A percentile compares a stretch with the other conserved stretches of the same genome.
Conservation (phyloP, 1,284 basidiomycete genomes). For the Dichomitus squalens region DNA sequence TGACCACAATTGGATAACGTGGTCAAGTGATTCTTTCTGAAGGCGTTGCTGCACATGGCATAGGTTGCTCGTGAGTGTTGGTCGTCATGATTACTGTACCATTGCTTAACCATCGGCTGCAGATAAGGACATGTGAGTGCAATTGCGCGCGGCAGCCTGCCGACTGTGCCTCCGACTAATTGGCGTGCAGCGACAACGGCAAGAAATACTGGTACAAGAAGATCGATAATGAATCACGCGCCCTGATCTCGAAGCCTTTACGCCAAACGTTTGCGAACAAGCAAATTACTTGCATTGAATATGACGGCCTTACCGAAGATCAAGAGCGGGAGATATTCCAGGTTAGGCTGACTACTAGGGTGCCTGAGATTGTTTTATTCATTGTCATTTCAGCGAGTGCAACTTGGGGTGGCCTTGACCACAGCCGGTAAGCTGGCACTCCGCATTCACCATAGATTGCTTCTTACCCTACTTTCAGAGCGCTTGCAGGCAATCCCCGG, state of each 20-base stretch:
- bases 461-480: conserved; percentile 32
- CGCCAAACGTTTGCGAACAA: conserved; percentile 60
- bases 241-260: conserved; percentile 51
- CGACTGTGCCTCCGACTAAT: background rate
- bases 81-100: background rate
- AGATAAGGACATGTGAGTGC: conserved; percentile 62
- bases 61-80: conserved; percentile 32
- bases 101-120: background rate
- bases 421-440: conserved; percentile 42
- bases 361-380: background rate
- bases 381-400: conserved; percentile 42
- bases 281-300: conserved; percentile 75
- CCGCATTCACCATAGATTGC: background rate
- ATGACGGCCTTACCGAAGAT: conserved; percentile 57
- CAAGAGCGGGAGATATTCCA: conserved; percentile 79
- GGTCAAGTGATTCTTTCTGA: background rate
- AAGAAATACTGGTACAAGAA: conserved; percentile 60
- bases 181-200: conserved; percentile 35
- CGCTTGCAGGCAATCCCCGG: conserved; percentile 50
- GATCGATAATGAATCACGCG: conserved; percentile 25
- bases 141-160: no score
- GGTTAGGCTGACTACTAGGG: conserved; percentile 35
- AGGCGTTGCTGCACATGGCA: background rate
- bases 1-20: conserved; percentile 14
- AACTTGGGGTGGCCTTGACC: conserved; percentile 44